phyloP scores from a whole-genome alignment of 805 yeast species.

The Sungouiella thailandica region DNA sequence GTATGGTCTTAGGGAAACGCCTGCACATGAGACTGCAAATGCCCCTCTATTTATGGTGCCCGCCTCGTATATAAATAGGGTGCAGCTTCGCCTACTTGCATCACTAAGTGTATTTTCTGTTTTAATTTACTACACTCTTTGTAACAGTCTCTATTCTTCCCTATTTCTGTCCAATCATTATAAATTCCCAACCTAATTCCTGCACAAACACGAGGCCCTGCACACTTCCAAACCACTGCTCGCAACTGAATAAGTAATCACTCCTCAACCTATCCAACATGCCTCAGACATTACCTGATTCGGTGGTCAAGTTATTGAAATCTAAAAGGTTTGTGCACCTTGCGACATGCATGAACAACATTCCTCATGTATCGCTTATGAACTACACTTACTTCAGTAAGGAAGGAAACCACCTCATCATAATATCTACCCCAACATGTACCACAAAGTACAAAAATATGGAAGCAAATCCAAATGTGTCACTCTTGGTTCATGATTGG shows the following conservation, averaged over 20 bases:
- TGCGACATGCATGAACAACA: slow-evolving; percentile 69
- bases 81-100: no score
- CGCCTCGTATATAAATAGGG: no score
- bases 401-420: slow-evolving; percentile 45
- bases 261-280: not conserved
- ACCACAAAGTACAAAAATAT: slow-evolving; percentile 77
- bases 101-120: no score
- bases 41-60: no score
- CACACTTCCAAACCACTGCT: not conserved
- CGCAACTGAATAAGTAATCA: not conserved
- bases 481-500: slow-evolving; percentile 90
- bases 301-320: slow-evolving; percentile 42
- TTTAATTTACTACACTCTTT: no score
- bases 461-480: slow-evolving; percentile 65
- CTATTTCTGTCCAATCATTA: no score
- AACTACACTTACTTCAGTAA: slow-evolving; percentile 65
- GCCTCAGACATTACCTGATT: slow-evolving; percentile 23
- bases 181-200: no score
- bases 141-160: no score
- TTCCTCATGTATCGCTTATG: slow-evolving; percentile 90
- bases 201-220: no score
- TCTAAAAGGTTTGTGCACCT: slow-evolving; percentile 72
- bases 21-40: no score
- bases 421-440: slow-evolving; percentile 64
- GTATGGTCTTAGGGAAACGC: no score